These are phyloP conservation scores for Aspergillus pseudotamarii DNA, from an alignment of 2,329 filamentous ascomycete genomes.

Conservation along the genomic window DNA sequence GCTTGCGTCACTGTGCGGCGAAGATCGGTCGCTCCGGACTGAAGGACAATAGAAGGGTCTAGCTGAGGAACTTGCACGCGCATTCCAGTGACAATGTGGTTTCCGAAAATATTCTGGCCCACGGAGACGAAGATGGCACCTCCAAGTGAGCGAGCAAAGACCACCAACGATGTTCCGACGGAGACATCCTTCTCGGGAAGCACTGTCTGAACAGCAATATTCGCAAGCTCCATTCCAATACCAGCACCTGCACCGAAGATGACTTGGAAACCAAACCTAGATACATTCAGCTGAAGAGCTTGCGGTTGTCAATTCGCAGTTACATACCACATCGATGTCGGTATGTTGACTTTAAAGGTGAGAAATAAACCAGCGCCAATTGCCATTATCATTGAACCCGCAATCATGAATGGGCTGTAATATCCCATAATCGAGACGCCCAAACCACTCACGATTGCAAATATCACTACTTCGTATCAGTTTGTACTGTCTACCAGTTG, in stretches of 20 bases:
- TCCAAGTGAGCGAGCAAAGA: constrained; percentile 39
- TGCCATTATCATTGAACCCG: background rate
- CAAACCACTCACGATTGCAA: constrained; percentile 9
- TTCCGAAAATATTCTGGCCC: too few species aligned
- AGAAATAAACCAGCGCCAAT: background rate
- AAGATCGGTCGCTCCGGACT: too few species aligned
- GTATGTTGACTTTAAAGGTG: background rate
- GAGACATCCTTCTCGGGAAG: constrained; percentile 35
- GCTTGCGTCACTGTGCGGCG: too few species aligned
- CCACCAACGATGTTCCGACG: constrained; percentile 35
- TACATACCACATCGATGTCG: constrained; percentile 1
- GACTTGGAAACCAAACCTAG: constrained; percentile 8
- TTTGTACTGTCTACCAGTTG: background rate
- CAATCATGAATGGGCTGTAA: constrained; percentile 11
- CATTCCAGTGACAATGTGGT: too few species aligned
- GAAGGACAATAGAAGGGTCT: too few species aligned
- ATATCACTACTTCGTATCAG: constrained; percentile 12
- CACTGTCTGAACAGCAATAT: constrained; percentile 38
- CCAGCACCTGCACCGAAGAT: constrained; percentile 13
- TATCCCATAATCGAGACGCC: constrained; percentile 1
- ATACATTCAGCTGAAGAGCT: background rate
- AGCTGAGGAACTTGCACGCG: too few species aligned
- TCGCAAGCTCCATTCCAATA: constrained; percentile 3
- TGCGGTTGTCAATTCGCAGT: background rate
- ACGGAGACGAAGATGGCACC: too few species aligned